Conservation (phyloP, 2,329 filamentous ascomycete genomes). For the Neonectria coccinea region DNA sequence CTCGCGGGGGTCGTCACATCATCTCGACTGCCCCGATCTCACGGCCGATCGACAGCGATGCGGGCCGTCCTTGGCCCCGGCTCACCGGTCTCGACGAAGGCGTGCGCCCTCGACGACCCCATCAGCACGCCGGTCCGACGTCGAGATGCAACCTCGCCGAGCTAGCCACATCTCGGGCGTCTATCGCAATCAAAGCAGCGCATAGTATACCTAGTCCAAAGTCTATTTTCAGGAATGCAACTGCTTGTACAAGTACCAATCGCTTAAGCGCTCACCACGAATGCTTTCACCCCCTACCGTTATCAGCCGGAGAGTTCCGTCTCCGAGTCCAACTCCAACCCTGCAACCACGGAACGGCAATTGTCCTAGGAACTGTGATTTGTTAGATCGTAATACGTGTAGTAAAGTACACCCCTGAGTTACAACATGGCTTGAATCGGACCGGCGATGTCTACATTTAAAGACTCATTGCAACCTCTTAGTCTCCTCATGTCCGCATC, state of each 20-base stretch:
- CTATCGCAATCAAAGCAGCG: neutral
- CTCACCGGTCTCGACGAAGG: constrained; percentile 17
- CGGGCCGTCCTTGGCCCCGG: constrained; percentile 7
- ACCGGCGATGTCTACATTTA: neutral
- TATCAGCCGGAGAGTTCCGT: constrained; percentile 6
- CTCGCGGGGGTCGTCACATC: constrained; percentile 6
- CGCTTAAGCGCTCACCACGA: neutral
- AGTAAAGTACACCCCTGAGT: neutral
- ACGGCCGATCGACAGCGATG: constrained; percentile 8
- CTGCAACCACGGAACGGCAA: neutral
- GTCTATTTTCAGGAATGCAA: constrained; percentile 13
- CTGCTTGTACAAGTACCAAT: neutral
- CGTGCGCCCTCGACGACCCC: constrained; percentile 1
- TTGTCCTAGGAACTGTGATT: neutral
- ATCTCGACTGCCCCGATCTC: constrained; percentile 8
- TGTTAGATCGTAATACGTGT: neutral
- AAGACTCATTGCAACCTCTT: neutral
- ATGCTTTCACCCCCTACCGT: neutral
- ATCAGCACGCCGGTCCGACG: constrained; percentile 17
- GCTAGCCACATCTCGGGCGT: constrained; percentile 6
- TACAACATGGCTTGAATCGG: neutral
- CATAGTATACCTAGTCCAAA: constrained; percentile 14
- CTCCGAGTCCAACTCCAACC: neutral
- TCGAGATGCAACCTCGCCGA: constrained; percentile 16
- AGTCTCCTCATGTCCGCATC: neutral